Conservation (phyloP, 2,329 filamentous ascomycete genomes). For the Xylariaceae sp. region DNA sequence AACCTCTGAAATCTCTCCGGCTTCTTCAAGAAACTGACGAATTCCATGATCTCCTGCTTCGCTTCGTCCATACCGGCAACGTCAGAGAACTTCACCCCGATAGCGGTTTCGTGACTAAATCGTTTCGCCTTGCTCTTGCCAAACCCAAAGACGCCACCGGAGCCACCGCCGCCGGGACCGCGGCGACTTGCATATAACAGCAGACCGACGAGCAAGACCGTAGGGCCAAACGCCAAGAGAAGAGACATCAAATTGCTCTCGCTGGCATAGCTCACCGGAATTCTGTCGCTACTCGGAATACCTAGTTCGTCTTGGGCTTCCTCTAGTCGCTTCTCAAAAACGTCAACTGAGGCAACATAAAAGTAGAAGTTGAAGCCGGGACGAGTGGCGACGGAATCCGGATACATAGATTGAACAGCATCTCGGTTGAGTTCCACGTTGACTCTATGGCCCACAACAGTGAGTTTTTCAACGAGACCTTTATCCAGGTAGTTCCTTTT, state of each 20-base stretch:
- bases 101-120: conserved; percentile 93
- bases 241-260: conserved; percentile 71
- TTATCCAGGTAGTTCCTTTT: conserved; percentile 90
- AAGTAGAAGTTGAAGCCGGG: conserved; percentile 82
- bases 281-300: conserved; percentile 81
- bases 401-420: conserved; percentile 64
- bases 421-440: conserved; percentile 75
- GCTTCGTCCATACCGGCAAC: conserved; percentile 98
- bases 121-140: conserved; percentile 92
- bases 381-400: conserved; percentile 64
- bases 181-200: conserved; percentile 75
- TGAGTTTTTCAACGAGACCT: conserved; percentile 88
- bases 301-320: conserved; percentile 80
- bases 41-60: conserved; percentile 98
- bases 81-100: conserved; percentile 96
- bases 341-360: conserved; percentile 88
- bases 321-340: conserved; percentile 84
- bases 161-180: conserved; percentile 58
- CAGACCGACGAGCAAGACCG: conserved; percentile 75
- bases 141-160: conserved; percentile 87
- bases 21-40: conserved; percentile 93
- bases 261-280: conserved; percentile 81
- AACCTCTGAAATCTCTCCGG: conserved; percentile 88
- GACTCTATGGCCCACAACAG: conserved; percentile 72
- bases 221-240: conserved; percentile 75